These are phyloP conservation scores for Curvularia verruculosa DNA, from an alignment of 2,329 filamentous ascomycete genomes.

Conservation along the genomic window DNA sequence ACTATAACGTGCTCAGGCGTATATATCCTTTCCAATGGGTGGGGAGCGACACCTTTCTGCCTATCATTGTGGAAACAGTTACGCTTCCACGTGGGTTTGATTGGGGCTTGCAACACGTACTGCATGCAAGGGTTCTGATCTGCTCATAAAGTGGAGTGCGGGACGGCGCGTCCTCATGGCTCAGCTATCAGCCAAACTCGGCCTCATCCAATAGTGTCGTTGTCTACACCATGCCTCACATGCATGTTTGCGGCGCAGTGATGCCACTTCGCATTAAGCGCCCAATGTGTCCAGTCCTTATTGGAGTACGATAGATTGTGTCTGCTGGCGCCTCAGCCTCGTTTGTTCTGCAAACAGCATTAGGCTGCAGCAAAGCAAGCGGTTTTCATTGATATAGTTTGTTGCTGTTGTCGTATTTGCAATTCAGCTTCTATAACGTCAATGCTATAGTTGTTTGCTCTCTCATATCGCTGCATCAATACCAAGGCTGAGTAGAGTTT, in stretches of 20 bases:
- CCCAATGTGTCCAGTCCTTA: neutral
- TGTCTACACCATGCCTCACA: neutral
- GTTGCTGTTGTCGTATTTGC: constrained; percentile 3
- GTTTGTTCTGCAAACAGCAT: neutral
- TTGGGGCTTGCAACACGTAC: neutral
- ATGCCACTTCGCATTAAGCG: neutral
- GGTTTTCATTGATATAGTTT: neutral
- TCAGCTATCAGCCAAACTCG: neutral
- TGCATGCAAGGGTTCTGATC: neutral
- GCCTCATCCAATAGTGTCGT: neutral
- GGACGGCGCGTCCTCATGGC: neutral
- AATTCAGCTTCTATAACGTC: neutral
- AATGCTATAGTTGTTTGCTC: neutral
- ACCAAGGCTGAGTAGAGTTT: neutral
- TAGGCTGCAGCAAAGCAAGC: neutral
- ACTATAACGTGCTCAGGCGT: too few species aligned
- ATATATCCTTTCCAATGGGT: neutral
- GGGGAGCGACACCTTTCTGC: neutral
- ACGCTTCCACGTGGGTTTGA: neutral
- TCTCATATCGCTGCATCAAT: constrained; percentile 3
- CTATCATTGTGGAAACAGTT: neutral
- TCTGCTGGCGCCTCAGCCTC: neutral
- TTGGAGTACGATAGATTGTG: neutral
- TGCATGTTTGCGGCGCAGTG: constrained; percentile 4
- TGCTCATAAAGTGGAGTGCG: neutral